These are phyloP conservation scores for Spathaspora sp. DNA, from an alignment of 1,139 yeast species.

Conservation along the genomic window DNA sequence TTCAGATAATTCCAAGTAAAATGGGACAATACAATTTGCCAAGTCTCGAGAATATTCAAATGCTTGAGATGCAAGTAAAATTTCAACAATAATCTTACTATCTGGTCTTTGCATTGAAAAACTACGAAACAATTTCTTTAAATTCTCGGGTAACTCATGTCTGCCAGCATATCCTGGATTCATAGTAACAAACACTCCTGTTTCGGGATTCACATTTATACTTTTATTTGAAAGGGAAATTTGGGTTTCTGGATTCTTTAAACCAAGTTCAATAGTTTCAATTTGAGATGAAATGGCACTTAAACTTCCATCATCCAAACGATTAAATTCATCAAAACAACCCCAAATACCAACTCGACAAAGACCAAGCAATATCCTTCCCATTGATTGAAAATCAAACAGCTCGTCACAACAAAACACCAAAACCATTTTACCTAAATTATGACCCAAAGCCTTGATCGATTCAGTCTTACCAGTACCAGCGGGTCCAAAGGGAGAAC, in stretches of 20 bases:
- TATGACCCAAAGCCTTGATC: conserved; percentile 79
- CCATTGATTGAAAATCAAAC: conserved; percentile 80
- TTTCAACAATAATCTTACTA: conserved; percentile 65
- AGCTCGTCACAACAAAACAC: conserved; percentile 92
- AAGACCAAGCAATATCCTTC: conserved; percentile 77
- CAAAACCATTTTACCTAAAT: conserved; percentile 75
- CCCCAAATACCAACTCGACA: conserved; percentile 92
- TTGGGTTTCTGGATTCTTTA: conserved; percentile 21
- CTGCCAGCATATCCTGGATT: conserved; percentile 91
- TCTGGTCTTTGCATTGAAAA: conserved; percentile 80
- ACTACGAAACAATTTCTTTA: conserved; percentile 74
- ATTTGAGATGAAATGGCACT: conserved; percentile 88
- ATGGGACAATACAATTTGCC: conserved; percentile 53
- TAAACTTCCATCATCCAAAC: conserved; percentile 67
- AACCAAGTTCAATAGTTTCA: conserved; percentile 64
- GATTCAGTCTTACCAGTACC: conserved; percentile 98
- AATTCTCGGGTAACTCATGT: conserved; percentile 78
- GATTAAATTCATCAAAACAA: conserved; percentile 93
- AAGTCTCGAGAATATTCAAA: conserved; percentile 50
- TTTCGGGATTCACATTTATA: conserved; percentile 44
- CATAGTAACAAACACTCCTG: conserved; percentile 88
- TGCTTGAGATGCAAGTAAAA: conserved; percentile 71
- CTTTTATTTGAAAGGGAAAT: conserved; percentile 53
- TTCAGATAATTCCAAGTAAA: conserved; percentile 46
- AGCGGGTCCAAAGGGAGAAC: conserved; percentile 94